Evolutionary conservation across 2,329 filamentous ascomycete genomes (phyloP).

Genomic region (Colletotrichum brevisporum): DNA sequence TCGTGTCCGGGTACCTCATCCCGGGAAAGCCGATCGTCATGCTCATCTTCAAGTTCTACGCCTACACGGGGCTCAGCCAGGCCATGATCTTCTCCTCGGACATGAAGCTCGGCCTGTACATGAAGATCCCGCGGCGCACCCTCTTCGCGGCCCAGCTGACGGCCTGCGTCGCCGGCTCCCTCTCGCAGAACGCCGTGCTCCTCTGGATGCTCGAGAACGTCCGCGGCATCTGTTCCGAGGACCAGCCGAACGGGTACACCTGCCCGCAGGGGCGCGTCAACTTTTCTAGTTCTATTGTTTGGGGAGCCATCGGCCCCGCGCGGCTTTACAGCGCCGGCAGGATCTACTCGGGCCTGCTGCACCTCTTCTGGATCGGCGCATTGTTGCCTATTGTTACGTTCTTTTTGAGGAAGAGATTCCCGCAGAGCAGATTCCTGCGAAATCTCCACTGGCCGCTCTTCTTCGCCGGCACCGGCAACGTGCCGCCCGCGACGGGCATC

Average conservation of each 20-base stretch:
- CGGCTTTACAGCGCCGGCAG: constrained; percentile 61
- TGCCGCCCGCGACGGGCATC: constrained; percentile 33
- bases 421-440: constrained; percentile 14
- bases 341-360: constrained; percentile 62
- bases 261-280: constrained; percentile 65
- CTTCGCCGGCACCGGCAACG: constrained; percentile 35
- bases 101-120: constrained; percentile 59
- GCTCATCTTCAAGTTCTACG: constrained; percentile 51
- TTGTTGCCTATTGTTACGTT: constrained; percentile 30
- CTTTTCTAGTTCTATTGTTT: constrained; percentile 63
- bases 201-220: constrained; percentile 53
- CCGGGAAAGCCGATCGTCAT: constrained; percentile 55
- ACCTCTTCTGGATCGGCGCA: constrained; percentile 65
- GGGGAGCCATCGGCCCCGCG: constrained; percentile 66
- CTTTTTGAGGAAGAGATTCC: constrained; percentile 27
- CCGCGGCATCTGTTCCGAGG: constrained; percentile 54
- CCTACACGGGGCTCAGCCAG: constrained; percentile 51
- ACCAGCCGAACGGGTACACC: constrained; percentile 60
- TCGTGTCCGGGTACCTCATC: constrained; percentile 64
- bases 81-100: constrained; percentile 63
- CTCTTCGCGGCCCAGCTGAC: constrained; percentile 74
- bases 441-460: constrained; percentile 36
- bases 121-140: constrained; percentile 71
- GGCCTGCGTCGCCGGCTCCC: constrained; percentile 64
- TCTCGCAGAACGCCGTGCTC: constrained; percentile 56